phyloP scores from a whole-genome alignment of 2,329 filamentous ascomycete genomes.

The Pseudogymnoascus destructans region DNA sequence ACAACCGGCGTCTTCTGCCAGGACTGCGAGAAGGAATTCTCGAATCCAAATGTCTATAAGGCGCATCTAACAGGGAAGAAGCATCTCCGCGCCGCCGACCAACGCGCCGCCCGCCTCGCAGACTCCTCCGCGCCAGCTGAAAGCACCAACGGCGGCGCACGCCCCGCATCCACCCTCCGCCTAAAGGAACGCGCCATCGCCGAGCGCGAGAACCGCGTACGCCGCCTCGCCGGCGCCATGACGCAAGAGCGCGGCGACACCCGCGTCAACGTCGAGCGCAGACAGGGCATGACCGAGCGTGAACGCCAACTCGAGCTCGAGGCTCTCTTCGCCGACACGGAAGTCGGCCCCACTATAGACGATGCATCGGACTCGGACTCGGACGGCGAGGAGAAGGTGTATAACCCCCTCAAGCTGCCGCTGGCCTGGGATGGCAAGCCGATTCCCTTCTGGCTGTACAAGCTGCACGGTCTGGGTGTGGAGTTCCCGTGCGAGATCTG shows the following conservation, averaged over 20 bases:
- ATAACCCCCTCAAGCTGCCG: conserved; percentile 92
- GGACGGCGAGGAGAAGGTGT: conserved; percentile 72
- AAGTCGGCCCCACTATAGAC: conserved; percentile 19
- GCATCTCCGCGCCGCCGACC: conserved; percentile 71
- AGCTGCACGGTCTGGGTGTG: conserved; percentile 85
- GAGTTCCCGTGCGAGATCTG: conserved; percentile 95
- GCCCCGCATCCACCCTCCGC: conserved; percentile 29
- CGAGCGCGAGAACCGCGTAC: conserved; percentile 73
- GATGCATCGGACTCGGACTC: conserved; percentile 55
- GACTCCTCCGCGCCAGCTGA: conserved; percentile 24
- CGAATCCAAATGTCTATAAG: conserved; percentile 89
- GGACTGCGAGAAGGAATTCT: conserved; percentile 89
- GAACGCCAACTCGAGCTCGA: conserved; percentile 91
- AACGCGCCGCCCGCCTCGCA: conserved; percentile 38
- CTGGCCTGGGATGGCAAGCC: conserved; percentile 98
- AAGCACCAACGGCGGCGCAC: conserved; percentile 20
- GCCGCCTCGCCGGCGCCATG: conserved; percentile 68
- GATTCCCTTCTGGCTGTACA: conserved; percentile 98
- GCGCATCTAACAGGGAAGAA: conserved; percentile 83
- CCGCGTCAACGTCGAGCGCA: conserved; percentile 86
- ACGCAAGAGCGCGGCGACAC: conserved; percentile 81
- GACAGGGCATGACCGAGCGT: conserved; percentile 92
- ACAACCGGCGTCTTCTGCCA: conserved; percentile 71
- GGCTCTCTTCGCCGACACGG: conserved; percentile 57
- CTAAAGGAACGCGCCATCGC: conserved; percentile 85